These are phyloP conservation scores for Phytophthora sp. DNA, from an alignment of 352 stramenopile species.

Conservation along the genomic window DNA sequence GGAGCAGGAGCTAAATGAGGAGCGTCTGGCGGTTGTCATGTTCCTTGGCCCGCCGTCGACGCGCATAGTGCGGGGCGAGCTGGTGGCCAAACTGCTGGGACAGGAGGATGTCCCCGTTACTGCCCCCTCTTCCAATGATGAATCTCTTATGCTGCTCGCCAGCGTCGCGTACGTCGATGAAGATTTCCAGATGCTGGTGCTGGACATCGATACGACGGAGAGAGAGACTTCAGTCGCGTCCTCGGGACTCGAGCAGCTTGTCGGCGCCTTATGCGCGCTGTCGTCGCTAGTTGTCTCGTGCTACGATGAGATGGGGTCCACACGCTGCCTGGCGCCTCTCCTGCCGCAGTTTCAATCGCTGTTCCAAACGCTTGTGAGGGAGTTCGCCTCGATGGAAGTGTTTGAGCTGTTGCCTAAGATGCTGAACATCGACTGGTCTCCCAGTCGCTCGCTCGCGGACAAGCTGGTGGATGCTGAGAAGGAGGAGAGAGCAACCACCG, in stretches of 20 bases:
- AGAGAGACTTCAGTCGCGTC: background rate
- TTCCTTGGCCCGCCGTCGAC: constrained; percentile 48
- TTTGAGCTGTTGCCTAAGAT: constrained; percentile 66
- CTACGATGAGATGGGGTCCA: constrained; percentile 39
- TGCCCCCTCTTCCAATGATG: constrained; percentile 8
- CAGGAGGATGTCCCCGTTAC: background rate
- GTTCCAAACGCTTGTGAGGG: constrained; percentile 49
- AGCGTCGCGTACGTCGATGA: constrained; percentile 51
- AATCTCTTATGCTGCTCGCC: constrained; percentile 47
- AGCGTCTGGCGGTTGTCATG: constrained; percentile 58
- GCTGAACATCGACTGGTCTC: constrained; percentile 59
- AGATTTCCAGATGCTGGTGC: constrained; percentile 59
- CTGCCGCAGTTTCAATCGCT: constrained; percentile 53
- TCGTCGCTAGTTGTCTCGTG: constrained; percentile 72
- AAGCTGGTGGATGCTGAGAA: constrained; percentile 17
- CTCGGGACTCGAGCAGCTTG: constrained; percentile 29
- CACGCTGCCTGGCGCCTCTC: constrained; percentile 21
- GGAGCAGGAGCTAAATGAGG: constrained; percentile 49
- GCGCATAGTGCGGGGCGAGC: constrained; percentile 29
- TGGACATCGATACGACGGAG: constrained; percentile 40
- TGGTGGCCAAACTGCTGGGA: constrained; percentile 41
- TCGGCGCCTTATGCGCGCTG: constrained; percentile 56
- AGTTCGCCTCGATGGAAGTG: constrained; percentile 57
- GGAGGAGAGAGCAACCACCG: constrained; percentile 8
- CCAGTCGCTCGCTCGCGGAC: constrained; percentile 30